Evolutionary conservation across 2,329 filamentous ascomycete species (phyloP).

Genomic region (Exophiala calicioides): DNA sequence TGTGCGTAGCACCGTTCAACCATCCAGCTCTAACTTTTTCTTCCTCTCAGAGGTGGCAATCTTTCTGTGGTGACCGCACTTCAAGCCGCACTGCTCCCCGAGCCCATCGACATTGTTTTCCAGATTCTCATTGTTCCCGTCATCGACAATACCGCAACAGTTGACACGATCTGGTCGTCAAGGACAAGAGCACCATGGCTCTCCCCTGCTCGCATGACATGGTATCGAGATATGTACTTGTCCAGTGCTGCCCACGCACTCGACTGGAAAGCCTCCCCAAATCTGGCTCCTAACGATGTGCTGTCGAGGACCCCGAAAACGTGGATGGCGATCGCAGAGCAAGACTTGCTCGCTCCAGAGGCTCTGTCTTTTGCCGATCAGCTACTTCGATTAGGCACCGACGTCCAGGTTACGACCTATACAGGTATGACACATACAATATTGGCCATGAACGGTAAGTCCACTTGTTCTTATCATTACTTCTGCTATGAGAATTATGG

Average conservation of each 20-base stretch:
- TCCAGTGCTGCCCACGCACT: slow-evolving; percentile 47
- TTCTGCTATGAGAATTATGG: background rate
- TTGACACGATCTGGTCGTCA: slow-evolving; percentile 30
- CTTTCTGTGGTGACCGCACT: slow-evolving; percentile 55
- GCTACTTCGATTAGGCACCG: slow-evolving; percentile 48
- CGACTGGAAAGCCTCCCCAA: slow-evolving; percentile 56
- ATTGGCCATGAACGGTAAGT: slow-evolving; percentile 55
- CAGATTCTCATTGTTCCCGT: slow-evolving; percentile 12
- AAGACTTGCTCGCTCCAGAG: slow-evolving; percentile 58
- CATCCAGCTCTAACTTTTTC: background rate
- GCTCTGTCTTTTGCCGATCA: slow-evolving; percentile 54
- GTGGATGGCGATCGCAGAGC: slow-evolving; percentile 54
- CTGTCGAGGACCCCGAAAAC: slow-evolving; percentile 54
- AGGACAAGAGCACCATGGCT: slow-evolving; percentile 34
- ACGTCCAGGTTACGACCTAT: slow-evolving; percentile 53
- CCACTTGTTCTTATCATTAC: background rate
- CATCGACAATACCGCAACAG: slow-evolving; percentile 13
- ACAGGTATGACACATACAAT: slow-evolving; percentile 60
- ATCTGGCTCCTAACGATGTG: slow-evolving; percentile 51
- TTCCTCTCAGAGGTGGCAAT: slow-evolving; percentile 10
- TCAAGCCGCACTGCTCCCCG: slow-evolving; percentile 39
- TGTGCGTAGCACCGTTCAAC: background rate
- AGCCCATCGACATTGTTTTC: slow-evolving; percentile 2
- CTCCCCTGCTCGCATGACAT: slow-evolving; percentile 43
- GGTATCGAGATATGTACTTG: slow-evolving; percentile 60